Evolutionary conservation across 805 yeast genomes (phyloP), one percentile per base, ranked within the genome.

Genomic region (Hanseniaspora lachancei): DNA sequence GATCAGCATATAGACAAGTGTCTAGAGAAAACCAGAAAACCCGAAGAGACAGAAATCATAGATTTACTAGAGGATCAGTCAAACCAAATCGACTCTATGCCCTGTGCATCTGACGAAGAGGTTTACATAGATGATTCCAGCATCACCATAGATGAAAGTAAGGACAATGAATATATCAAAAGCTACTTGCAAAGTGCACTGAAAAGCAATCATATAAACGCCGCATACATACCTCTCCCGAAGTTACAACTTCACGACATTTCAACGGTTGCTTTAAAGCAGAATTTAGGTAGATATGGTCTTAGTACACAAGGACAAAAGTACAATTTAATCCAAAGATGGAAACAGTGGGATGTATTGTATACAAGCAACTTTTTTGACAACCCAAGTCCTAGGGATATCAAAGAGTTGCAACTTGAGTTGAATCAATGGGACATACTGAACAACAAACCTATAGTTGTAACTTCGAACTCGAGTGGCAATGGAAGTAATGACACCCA

Each of bases 331-430:
- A 89, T 86, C 58, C 68, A 76, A 20, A 69, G 97, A 42, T 85
- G 85, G 64, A 82, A 79, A 59, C 91, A 89, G 60, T 89, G 81
- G 70, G 79, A 84, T 56, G 78, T 81, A 35, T 64, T 88, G 12
- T 84, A 82, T 80, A 89, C 89, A 64, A 82, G 95, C 13, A 88
- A 88, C 63, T 75, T 65, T 48, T 60, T 81, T 44, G 96, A 88
- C 63, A 77, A 89, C 6, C 70, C 77, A 38, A 74, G 72, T 34
- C 96, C 95, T 0, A 77, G 77, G 4, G 68, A 78, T 27, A 81
- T 79, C 23, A 68, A 71, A 40, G 76, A 77, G 5, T 66, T 89
- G 49, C 71, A 78, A 49, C 78, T 75, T 54, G 76, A 76, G 52
- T 71, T 89, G 40, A 65, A 69, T 23, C 79, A 80, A 62, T 85